Evolutionary conservation across 2,329 filamentous ascomycete genomes (phyloP).

Genomic region (Dactylella cylindrospora): DNA sequence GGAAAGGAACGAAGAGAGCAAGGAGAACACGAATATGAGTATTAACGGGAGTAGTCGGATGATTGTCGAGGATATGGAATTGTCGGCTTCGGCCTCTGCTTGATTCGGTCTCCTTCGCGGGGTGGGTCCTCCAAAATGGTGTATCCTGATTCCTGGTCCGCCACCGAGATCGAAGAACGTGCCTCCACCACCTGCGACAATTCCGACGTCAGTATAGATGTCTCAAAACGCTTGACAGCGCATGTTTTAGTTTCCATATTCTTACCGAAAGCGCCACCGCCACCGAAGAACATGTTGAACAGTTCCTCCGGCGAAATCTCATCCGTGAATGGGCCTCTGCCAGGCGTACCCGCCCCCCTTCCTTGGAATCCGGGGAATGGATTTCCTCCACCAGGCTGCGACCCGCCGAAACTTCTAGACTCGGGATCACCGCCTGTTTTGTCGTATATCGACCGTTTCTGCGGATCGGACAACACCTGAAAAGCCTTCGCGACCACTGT

Average conservation of each 20-base stretch:
- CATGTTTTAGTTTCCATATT: conserved; percentile 56
- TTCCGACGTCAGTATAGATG: conserved; percentile 43
- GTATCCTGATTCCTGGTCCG: conserved; percentile 85
- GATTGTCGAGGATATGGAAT: conserved; percentile 52
- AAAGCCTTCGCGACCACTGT: conserved; percentile 84
- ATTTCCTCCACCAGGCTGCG: conserved; percentile 56
- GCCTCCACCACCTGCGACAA: conserved; percentile 56
- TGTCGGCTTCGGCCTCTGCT: conserved; percentile 58
- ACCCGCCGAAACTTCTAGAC: conserved; percentile 69
- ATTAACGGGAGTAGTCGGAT: conserved; percentile 82
- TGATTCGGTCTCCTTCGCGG: conserved; percentile 65
- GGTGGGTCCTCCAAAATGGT: conserved; percentile 83
- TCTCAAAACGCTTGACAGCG: conserved; percentile 4
- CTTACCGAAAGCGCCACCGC: conserved; percentile 64
- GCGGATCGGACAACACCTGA: conserved; percentile 85
- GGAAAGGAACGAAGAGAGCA: conserved; percentile 76
- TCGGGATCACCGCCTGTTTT: conserved; percentile 90
- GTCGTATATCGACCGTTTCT: conserved; percentile 88
- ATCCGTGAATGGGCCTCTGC: conserved; percentile 66
- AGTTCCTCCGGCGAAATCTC: conserved; percentile 96
- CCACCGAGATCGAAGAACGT: conserved; percentile 73
- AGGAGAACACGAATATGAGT: conserved; percentile 80
- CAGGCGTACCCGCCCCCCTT: conserved; percentile 52
- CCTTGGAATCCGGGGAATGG: conserved; percentile 66
- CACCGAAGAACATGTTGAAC: conserved; percentile 95